A percentile compares a stretch with the other conserved stretches of the same genome.
Conservation (phyloP, 2,329 filamentous ascomycete genomes). For the Fusarium mexicanum region DNA sequence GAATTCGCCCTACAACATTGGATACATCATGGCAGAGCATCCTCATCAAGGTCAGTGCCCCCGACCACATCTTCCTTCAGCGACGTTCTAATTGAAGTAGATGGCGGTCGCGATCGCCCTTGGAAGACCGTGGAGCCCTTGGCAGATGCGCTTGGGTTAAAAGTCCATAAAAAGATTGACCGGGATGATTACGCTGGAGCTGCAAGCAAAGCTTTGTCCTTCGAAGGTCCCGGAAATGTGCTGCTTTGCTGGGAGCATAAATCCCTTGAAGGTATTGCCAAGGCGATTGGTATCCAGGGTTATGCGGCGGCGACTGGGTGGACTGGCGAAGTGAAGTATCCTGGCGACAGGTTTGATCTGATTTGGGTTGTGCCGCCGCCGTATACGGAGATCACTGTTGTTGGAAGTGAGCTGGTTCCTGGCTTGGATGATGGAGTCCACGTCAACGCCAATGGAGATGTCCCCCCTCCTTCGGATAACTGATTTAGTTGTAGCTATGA, state of each 20-base stretch:
- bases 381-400: background rate
- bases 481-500: background rate
- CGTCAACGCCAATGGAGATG: background rate
- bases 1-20: background rate
- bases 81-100: background rate
- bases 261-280: background rate
- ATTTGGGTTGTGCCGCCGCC: background rate
- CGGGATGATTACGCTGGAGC: background rate
- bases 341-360: background rate
- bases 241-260: background rate
- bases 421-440: background rate
- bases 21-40: background rate
- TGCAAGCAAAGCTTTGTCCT: background rate
- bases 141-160: background rate
- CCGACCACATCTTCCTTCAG: fast-evolving
- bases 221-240: background rate
- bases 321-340: background rate
- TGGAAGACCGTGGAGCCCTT: background rate
- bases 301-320: background rate
- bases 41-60: background rate
- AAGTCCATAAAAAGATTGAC: fast-evolving
- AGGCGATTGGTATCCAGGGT: background rate
- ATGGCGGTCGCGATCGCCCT: background rate
- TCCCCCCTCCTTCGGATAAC: background rate
- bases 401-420: background rate